A percentile compares a stretch with the other conserved stretches of the same genome.
phyloP scores from a whole-genome alignment of 202 grass and related monocot genomes.

The Saccharum hybrid region DNA sequence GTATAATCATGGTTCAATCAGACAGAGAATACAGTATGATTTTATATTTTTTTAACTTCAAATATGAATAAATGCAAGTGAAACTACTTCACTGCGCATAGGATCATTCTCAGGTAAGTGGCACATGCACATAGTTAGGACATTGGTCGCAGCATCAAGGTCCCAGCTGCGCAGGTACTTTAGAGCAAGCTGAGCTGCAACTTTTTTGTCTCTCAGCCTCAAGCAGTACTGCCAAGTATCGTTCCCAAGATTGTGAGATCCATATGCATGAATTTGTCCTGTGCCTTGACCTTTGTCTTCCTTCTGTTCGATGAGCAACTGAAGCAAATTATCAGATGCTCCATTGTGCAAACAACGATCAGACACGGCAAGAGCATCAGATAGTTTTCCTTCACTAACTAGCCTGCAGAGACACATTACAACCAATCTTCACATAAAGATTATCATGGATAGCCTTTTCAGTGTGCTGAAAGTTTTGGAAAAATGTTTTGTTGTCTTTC shows the following conservation, averaged over 20 bases:
- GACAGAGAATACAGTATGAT: constrained; percentile 19
- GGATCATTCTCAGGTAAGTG: constrained; percentile 81
- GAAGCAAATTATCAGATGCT: constrained; percentile 90
- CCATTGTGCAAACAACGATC: constrained; percentile 91
- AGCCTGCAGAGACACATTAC: constrained; percentile 61
- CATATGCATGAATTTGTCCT: constrained; percentile 46
- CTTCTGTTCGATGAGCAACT: constrained; percentile 68
- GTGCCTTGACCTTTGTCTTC: constrained; percentile 59
- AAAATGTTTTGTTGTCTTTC: not conserved
- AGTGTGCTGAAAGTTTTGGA: not conserved
- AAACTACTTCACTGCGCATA: constrained; percentile 66
- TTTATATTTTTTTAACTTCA: constrained; percentile 29
- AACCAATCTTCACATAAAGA: constrained; percentile 38
- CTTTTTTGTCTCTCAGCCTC: constrained; percentile 83
- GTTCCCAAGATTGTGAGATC: constrained; percentile 58
- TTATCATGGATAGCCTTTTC: constrained; percentile 33
- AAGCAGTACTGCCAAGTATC: constrained; percentile 90
- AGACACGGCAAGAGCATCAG: constrained; percentile 92
- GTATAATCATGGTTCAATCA: constrained; percentile 30
- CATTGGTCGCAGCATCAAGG: constrained; percentile 79
- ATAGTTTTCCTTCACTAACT: constrained; percentile 94
- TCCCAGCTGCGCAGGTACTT: constrained; percentile 88
- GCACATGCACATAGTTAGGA: constrained; percentile 91
- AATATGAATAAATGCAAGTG: constrained; percentile 38
- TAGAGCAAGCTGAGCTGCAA: constrained; percentile 81